phyloP scores from a whole-genome alignment of 1,139 yeast genomes.

The Blastobotrys capitulatus region DNA sequence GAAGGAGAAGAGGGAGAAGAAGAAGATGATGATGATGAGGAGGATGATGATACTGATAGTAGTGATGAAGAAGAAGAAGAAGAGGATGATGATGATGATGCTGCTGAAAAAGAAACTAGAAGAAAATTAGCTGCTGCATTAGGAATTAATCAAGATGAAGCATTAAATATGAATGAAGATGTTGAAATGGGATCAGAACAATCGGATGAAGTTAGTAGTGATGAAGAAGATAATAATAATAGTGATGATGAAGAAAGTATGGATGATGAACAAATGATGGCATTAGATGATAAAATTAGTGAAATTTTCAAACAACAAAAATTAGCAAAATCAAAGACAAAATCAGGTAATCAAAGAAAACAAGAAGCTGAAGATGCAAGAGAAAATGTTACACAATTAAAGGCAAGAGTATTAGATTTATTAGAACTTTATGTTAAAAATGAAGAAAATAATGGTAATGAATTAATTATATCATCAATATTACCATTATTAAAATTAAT shows the following conservation, averaged over 20 bases:
- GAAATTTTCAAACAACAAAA: constrained; percentile 69
- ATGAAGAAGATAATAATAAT: constrained; percentile 48
- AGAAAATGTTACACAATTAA: constrained; percentile 73
- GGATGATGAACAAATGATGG: constrained; percentile 98
- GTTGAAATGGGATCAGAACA: constrained; percentile 1
- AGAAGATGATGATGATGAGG: constrained; percentile 29
- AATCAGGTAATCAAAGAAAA: constrained; percentile 24
- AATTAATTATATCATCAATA: constrained; percentile 42
- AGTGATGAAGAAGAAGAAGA: constrained; percentile 32
- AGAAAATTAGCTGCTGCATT: constrained; percentile 43
- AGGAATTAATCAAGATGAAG: constrained; percentile 27
- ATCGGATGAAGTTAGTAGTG: constrained; percentile 28
- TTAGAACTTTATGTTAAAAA: constrained; percentile 54
- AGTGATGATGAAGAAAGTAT: constrained; percentile 68
- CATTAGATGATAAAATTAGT: constrained; percentile 79
- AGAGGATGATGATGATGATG: constrained; percentile 23
- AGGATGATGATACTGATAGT: constrained; percentile 35
- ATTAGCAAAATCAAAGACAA: constrained; percentile 22
- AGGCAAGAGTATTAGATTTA: constrained; percentile 71
- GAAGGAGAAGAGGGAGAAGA: constrained; percentile 36
- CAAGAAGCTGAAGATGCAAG: constrained; percentile 62
- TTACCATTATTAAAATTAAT: constrained; percentile 58
- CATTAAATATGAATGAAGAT: no score
- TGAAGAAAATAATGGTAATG: constrained; percentile 44
- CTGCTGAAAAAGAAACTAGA: constrained; percentile 28